Evolutionary conservation across 176 grass and related monocot genomes (phyloP), one percentile per base, ranked within the genome.

Genomic region (Canna indica): DNA sequence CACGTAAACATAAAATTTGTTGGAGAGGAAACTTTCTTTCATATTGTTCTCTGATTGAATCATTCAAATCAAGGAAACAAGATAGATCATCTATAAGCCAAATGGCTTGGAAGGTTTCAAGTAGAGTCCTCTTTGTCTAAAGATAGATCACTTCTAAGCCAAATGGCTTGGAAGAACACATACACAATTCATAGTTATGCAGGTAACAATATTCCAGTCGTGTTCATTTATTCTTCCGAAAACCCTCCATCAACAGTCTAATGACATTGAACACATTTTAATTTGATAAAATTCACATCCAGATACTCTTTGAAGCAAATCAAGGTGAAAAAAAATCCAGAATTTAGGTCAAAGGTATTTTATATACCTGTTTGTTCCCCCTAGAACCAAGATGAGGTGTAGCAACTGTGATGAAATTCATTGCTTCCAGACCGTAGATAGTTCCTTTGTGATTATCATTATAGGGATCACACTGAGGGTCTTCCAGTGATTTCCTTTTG

Each of bases 361-460:
- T 59, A 77, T 80, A 33, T 57, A 93, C 94, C 90, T 99, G 94
- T 28, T 77, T 90, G 41, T 99, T 88, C 89, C 93, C 93, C 78
- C 88, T 90, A 20, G 93, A 96, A 81, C 93, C 93, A 83, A 96
- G 93, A 91, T 96, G 93, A 11, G 93, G 93, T 47, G 93, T 75
- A 2, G 93, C 88, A 79, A 85, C 71, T 3, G 93, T 91, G 70
- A 96, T 79, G 69, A 96, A 96, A 79, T 99, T 99, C 73, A 99
- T 73, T 29, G 90, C 84, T 76, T 99, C 84, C 57, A 99, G 80
- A 5, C 88, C 74, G 0, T 83, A 87, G 74, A 96, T 86, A 61
- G 77, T 82, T 69, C 76, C 86, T 64, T n/a, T 73, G 44, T 44
- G 45, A 64, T 38, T 59, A 29, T 79, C 70, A 75, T 54, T 56